A percentile compares a stretch with the other conserved stretches of the same genome.
Conservation (phyloP, 371 early-diverging fungal genomes). For the Synchytrium microbalum region DNA sequence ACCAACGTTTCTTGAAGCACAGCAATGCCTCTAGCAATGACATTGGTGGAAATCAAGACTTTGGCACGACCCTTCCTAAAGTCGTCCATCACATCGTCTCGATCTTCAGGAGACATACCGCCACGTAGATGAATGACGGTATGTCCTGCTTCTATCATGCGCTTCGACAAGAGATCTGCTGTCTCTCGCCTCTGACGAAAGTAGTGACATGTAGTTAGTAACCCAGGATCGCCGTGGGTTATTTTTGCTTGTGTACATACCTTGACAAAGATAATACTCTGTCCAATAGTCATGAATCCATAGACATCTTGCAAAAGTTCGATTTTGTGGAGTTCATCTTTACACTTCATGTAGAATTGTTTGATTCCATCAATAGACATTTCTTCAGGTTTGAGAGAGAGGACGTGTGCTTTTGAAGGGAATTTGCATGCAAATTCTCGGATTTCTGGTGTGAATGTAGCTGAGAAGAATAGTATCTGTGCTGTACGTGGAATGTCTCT, state of each 20-base stretch:
- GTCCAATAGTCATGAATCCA: constrained; percentile 86
- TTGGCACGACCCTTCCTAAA: constrained; percentile 88
- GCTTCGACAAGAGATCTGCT: constrained; percentile 69
- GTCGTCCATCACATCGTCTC: constrained; percentile 87
- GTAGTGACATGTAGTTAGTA: no score
- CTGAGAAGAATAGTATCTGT: constrained; percentile 92
- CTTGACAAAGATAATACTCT: constrained; percentile 95
- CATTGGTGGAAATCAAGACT: constrained; percentile 94
- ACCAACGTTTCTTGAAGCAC: constrained; percentile 92
- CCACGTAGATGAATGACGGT: constrained; percentile 85
- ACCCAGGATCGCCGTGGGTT: neutral
- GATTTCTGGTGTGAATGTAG: constrained; percentile 86
- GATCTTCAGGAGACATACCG: constrained; percentile 62
- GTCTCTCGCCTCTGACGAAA: constrained; percentile 59
- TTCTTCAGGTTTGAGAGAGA: constrained; percentile 79
- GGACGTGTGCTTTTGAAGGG: constrained; percentile 77
- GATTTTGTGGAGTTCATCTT: constrained; percentile 66
- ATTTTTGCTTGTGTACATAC: constrained; percentile 26
- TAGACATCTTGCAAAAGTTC: constrained; percentile 79
- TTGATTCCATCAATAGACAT: constrained; percentile 93
- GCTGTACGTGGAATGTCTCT: constrained; percentile 54
- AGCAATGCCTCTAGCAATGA: constrained; percentile 97
- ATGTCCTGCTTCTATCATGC: constrained; percentile 79
- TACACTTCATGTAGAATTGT: constrained; percentile 95
- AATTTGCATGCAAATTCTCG: constrained; percentile 67